Base-by-base conservation (phyloP, 179 eudicot species). In the Beta corolliflora region DNA sequence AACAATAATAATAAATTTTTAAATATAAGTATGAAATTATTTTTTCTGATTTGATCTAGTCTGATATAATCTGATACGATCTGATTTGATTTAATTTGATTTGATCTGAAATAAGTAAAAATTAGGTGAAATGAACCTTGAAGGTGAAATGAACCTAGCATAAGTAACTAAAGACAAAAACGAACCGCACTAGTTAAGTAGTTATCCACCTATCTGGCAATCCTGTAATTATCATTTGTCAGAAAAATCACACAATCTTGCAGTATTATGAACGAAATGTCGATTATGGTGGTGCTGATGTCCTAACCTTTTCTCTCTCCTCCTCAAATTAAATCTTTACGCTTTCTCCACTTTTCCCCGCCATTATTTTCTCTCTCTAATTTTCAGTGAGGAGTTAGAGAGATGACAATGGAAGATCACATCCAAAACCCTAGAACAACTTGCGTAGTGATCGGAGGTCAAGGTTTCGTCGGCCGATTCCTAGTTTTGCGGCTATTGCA, bases 391-490 rank as follows among this genome's bases (percentile, higher is more conserved):
- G 18, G 15, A 54, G 75, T 16, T 31, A 41, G 11, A 80, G 31
- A 5, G 55, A 21, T 61, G 45, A 13, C 79, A 55, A 83, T 83
- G 85, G 86, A 80, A 55, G 81, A 82, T 77, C 80, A 76, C 70
- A 55, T 21, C 66, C 77, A 31, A 8, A 75, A 18, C 66, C 77
- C 77, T 75, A 75, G 4, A 3, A 56, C 66, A 73, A 92, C 92
- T 5, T 94, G 97, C 85, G 86, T 85, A 0, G 99, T 95, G 29
- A 84, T 95, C 59, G 98, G 97, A 7, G 99, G 96, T 46, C 88
- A 90, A 46, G 85, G 87, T 46, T 90, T 90, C 79, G 55, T 94
- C 11, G 99, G 99, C 12, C 83, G 90, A 84, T 82, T 87, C 58
- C 92, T 95, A 76, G 92, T 95, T 59, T 64, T 64, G 9, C 79